phyloP scores from a whole-genome alignment of 495 filamentous ascomycete species.

The Penicillium canariense region DNA sequence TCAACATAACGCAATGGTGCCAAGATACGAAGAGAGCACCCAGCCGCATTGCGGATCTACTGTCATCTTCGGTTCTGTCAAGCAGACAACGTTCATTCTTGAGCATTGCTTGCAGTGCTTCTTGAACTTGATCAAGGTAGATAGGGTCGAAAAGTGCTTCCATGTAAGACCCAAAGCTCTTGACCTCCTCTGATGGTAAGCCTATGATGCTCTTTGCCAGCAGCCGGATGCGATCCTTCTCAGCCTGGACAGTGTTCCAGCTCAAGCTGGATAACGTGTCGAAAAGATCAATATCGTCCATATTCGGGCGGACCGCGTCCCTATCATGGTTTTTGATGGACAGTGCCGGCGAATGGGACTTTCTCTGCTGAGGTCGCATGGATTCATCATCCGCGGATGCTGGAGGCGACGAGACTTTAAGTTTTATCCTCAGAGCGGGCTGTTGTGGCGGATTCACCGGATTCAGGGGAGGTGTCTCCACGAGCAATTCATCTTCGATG shows the following conservation, averaged over 20 bases:
- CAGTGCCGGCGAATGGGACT: background rate
- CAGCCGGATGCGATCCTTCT: constrained; percentile 1
- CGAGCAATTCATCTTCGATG: background rate
- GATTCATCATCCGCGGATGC: background rate
- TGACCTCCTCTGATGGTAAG: background rate
- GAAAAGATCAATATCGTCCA: constrained; percentile 3
- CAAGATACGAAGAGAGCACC: constrained; percentile 41
- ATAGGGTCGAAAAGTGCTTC: background rate
- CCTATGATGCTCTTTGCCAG: constrained; percentile 12
- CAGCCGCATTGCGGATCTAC: constrained; percentile 28
- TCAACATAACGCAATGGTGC: constrained; percentile 25
- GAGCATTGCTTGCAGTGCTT: constrained; percentile 9
- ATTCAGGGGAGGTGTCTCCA: background rate
- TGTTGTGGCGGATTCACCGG: background rate
- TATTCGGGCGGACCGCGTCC: background rate
- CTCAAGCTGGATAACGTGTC: background rate
- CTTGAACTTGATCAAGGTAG: constrained; percentile 6
- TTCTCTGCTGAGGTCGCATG: background rate
- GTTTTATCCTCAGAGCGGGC: background rate
- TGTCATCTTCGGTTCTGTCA: constrained; percentile 1
- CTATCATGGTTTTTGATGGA: background rate
- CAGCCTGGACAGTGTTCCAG: background rate
- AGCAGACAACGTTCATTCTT: background rate
- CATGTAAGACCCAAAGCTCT: background rate
- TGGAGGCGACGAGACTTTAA: background rate